Conservation (phyloP, 306 rosid species). For the Lithocarpus polystachyus region DNA sequence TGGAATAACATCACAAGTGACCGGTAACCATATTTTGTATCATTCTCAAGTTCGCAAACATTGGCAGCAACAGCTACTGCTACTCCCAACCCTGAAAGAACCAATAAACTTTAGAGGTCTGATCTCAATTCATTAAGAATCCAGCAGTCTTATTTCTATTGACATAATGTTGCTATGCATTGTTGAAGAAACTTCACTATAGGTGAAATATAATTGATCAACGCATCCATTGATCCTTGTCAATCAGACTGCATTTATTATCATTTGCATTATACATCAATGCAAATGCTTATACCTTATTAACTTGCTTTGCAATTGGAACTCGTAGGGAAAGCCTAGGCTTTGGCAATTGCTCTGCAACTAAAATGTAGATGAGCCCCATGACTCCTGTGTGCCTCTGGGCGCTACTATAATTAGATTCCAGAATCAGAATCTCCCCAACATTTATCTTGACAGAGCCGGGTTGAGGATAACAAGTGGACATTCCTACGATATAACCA, state of each 20-base stretch:
- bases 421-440: conserved; percentile 54
- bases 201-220: neutral
- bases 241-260: neutral
- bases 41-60: neutral
- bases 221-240: neutral
- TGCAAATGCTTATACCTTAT: neutral
- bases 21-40: neutral
- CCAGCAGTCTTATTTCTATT: neutral
- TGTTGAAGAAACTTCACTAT: neutral
- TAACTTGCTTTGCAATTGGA: conserved; percentile 2
- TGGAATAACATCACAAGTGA: neutral
- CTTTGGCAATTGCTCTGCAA: conserved; percentile 57
- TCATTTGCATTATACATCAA: neutral
- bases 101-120: neutral
- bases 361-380: conserved; percentile 67
- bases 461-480: conserved; percentile 65
- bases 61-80: neutral
- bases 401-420: conserved; percentile 46
- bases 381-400: conserved; percentile 62
- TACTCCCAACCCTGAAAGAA: neutral
- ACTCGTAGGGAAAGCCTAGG: conserved; percentile 18
- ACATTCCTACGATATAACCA: conserved; percentile 78
- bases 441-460: conserved; percentile 57
- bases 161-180: neutral
- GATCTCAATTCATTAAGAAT: neutral